Base-by-base conservation (phyloP, 371 early-diverging fungal species). In the Rhizopus stolonifer region DNA sequence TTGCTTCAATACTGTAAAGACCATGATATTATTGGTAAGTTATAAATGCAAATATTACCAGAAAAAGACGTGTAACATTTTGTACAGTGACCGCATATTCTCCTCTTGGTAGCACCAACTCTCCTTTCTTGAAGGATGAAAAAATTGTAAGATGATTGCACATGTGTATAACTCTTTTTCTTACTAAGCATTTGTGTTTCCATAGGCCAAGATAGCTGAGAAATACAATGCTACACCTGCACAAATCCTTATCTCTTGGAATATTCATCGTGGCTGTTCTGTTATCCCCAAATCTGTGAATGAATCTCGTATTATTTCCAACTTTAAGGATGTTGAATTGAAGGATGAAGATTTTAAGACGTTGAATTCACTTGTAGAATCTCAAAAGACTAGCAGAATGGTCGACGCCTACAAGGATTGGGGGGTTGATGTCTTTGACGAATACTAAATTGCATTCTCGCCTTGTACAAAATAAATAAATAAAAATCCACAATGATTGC, bases 161-260 rank as follows among this genome's bases (percentile, higher is more conserved):
- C n/a, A n/a, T n/a, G 65, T 69, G 23, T 54, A 61, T 15, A 15
- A 29, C 4, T 25, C 29, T 18, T 15, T 8, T 21, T 36, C 39
- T 57, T 21, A n/a, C 2, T 8, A n/a, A 15, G 3, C n/a, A 46
- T 17, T 33, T 44, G 10, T 44, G 34, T 65, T 29, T 29, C 11
- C 61, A 29, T 43, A 56, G 48, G 31, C 46, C 49, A 56, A 82
- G 52, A 81, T 90, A 32, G 89, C 92, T 19, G 61, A 83, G 58
- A 87, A 85, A 59, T 78, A 90, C 69, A 74, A 80, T 48, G 84
- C 79, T 55, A 65, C 85, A 11, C 75, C 86, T 31, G 87, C 86
- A 14, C 90, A 91, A 63, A 80, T 92, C 17, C 63, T 87, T 7
- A 62, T 95, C 23, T 80, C 84, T 39, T 95, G 93, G 92, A 82